Evolutionary conservation across 2,329 filamentous ascomycete species (phyloP).

Genomic region (Colletotrichum truncatum): DNA sequence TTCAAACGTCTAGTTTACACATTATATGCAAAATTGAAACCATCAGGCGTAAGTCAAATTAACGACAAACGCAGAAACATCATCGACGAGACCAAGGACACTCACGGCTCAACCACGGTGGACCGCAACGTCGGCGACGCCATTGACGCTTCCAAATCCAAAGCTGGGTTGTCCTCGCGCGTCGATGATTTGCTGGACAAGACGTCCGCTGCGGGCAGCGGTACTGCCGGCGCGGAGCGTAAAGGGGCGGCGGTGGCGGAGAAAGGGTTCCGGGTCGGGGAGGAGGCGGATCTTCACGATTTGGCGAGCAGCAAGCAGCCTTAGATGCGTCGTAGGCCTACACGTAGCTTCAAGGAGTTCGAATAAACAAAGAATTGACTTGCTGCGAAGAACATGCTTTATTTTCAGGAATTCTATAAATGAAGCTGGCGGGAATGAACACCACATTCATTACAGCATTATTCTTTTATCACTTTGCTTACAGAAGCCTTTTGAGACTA

Average conservation of each 20-base stretch:
- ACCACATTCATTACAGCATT: no score
- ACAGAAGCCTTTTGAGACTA: no score
- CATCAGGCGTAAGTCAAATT: no score
- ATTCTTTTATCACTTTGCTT: no score
- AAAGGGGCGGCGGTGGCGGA: not conserved
- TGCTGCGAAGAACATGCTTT: no score
- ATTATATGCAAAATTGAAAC: not conserved
- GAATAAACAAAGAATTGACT: no score
- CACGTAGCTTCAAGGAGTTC: no score
- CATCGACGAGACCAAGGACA: slow-evolving; percentile 28
- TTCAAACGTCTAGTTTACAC: no score
- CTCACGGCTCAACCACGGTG: not conserved
- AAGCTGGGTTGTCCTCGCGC: not conserved
- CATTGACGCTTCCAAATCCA: slow-evolving; percentile 10
- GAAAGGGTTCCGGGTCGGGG: slow-evolving; percentile 15
- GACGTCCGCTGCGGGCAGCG: not conserved
- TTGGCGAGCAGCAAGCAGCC: slow-evolving; percentile 27
- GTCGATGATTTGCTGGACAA: slow-evolving; percentile 23
- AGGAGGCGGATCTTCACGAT: slow-evolving; percentile 9
- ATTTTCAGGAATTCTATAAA: no score
- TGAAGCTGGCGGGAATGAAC: no score
- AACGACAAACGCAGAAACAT: no score
- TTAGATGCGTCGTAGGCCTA: no score
- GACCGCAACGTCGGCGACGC: slow-evolving; percentile 20
- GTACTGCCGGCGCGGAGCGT: not conserved